phyloP scores from a whole-genome alignment of 31 red algal species.

The Pterothamnion heteromorphum region DNA sequence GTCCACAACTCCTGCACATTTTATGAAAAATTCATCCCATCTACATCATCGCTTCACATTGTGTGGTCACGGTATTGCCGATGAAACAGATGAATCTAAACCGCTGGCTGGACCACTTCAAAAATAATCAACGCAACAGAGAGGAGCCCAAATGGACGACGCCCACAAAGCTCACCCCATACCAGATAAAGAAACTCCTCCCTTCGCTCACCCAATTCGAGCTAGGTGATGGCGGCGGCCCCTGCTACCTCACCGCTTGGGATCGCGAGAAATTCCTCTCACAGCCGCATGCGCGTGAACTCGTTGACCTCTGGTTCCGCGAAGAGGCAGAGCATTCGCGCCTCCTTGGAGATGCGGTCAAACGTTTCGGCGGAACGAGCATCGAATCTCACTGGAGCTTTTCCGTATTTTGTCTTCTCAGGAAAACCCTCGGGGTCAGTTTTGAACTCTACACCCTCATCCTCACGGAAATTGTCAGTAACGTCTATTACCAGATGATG shows the following conservation, averaged over 20 bases:
- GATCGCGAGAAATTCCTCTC: neutral
- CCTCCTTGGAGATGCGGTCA: neutral
- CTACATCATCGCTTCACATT: neutral
- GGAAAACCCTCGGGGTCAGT: neutral
- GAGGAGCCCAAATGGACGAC: neutral
- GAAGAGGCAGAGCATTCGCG: neutral
- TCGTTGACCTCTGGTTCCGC: neutral
- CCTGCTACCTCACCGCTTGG: neutral
- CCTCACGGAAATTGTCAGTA: neutral
- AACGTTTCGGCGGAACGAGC: neutral
- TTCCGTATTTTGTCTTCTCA: neutral
- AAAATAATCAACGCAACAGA: conserved; percentile 5
- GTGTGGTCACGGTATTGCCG: neutral
- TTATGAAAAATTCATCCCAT: neutral
- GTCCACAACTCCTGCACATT: no score
- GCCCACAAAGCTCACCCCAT: neutral
- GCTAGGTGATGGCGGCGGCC: neutral
- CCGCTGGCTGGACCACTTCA: neutral
- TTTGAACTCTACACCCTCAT: neutral
- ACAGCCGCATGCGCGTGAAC: neutral
- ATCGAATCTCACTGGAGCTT: neutral
- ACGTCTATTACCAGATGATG: conserved; percentile 3
- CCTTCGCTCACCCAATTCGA: neutral
- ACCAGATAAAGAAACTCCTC: conserved; percentile 5
- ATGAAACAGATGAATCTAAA: neutral